A percentile compares a stretch with the other conserved stretches of the same genome.
phyloP scores from a whole-genome alignment of 768 basidiomycete species.

The Boletellus emodensis region DNA sequence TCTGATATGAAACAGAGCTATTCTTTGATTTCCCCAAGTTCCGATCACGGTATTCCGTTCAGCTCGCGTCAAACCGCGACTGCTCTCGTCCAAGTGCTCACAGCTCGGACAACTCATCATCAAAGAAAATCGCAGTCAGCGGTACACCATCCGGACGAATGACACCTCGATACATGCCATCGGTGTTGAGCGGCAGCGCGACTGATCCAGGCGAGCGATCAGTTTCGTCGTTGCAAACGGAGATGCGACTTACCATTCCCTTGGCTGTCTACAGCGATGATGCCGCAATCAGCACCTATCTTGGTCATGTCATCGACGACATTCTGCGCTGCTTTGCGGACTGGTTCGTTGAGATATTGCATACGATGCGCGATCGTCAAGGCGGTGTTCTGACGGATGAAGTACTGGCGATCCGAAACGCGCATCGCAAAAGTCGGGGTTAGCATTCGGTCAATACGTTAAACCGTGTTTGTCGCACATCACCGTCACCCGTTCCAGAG shows the following conservation, averaged over 20 bases:
- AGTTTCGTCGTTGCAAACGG: conserved; percentile 12
- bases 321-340: conserved; percentile 51
- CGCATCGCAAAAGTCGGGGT: no score
- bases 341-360: conserved; percentile 52
- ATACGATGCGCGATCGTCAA: conserved; percentile 65
- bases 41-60: no score
- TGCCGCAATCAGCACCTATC: conserved; percentile 66
- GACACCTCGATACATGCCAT: conserved; percentile 81
- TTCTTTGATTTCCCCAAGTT: no score
- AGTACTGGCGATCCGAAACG: conserved; percentile 47
- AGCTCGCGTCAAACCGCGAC: not conserved
- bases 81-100: not conserved
- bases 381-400: conserved; percentile 67
- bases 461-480: conserved; percentile 44
- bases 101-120: conserved; percentile 46
- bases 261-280: conserved; percentile 65
- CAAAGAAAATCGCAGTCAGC: conserved; percentile 72
- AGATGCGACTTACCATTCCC: conserved; percentile 52
- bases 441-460: no score
- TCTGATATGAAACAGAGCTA: no score
- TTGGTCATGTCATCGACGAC: conserved; percentile 56
- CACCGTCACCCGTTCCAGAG: conserved; percentile 82
- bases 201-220: conserved; percentile 38
- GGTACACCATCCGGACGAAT: conserved; percentile 65
- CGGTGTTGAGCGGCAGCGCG: conserved; percentile 68